Evolutionary conservation across 257 asterid species (phyloP), one percentile per base, ranked within the genome.

Genomic region (Paulownia fortunei): DNA sequence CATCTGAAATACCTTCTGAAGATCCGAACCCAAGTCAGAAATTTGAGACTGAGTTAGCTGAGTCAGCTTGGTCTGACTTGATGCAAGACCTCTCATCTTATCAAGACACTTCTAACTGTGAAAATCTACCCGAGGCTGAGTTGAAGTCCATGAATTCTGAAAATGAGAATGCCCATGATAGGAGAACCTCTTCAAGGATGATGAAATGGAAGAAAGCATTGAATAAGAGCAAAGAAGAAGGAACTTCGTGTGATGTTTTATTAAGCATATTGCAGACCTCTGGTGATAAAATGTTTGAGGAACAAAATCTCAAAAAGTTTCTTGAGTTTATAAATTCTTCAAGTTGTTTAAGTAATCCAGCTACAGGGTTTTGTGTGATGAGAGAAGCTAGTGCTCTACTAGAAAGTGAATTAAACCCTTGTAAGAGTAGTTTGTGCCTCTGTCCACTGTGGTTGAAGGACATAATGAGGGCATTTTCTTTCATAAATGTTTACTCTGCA

Each of bases 381-480:
- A 81, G 77, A 69, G 84, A 77, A 79, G 84, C 77, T 76, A 80
- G 19, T 26, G 37, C 73, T 64, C 34, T 36, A 66, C 73, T 55
- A 69, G 81, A 74, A 69, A 18, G 66, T 12, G 80, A 65, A 68
- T 72, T 66, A 75, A 81, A 84, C 42, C 80, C 85, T 66, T 65
- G 85, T 79, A 55, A 79, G 15, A 83, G 80, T 79, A 82, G 59
- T 75, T 76, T 27, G 58, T 94, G 98, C 74, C 42, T 69, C 51
- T 94, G 98, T 82, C 96, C 98, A 60, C 24, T 77, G 32, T 92
- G 97, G 97, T 73, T 92, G 90, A 94, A 85, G 89, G 88, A 81
- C 84, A 76, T 88, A 49, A 66, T 89, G 78, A 86, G 87, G 63
- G 79, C 85, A 60, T 92, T 94, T 81, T 47, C 75, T 60, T 90